A percentile compares a stretch with the other conserved stretches of the same genome.
Conservation (phyloP, 2,329 filamentous ascomycete species). For the Aspergillus brunneoviolaceus region DNA sequence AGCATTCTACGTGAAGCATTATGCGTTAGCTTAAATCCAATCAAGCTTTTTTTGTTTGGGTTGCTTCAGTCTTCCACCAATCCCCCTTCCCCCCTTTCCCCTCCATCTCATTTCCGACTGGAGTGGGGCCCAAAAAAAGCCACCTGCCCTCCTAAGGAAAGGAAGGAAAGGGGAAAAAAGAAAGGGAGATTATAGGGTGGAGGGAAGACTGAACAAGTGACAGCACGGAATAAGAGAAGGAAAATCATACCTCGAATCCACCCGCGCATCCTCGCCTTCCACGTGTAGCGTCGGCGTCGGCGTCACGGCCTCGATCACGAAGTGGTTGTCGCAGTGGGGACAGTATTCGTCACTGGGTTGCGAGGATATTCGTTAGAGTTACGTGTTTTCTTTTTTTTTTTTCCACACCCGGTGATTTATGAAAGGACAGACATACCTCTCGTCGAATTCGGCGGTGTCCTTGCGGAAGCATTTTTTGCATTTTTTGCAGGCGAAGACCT, state of each 20-base stretch:
- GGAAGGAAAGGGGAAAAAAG: background rate
- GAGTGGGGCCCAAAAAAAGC: too few relatives aligned
- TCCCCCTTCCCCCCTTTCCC: background rate
- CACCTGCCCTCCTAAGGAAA: background rate
- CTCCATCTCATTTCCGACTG: background rate
- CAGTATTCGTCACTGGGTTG: conserved; percentile 83
- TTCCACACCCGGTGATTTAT: too few relatives aligned
- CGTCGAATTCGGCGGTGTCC: conserved; percentile 86
- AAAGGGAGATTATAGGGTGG: background rate
- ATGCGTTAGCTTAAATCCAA: background rate
- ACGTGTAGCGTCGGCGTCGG: conserved; percentile 81
- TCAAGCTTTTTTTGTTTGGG: background rate
- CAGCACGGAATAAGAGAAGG: background rate
- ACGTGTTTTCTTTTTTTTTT: too few relatives aligned
- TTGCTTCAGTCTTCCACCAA: too few relatives aligned
- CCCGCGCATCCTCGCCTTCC: conserved; percentile 84
- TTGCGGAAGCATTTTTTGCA: conserved; percentile 98
- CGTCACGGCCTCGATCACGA: conserved; percentile 82
- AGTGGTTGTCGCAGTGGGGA: conserved; percentile 98
- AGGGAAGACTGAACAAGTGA: too few relatives aligned
- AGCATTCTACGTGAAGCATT: conserved; percentile 63
- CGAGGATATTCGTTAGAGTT: background rate
- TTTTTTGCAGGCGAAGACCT: conserved; percentile 88
- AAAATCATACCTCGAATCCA: conserved; percentile 64
- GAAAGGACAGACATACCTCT: conserved; percentile 51